Evolutionary conservation across 2,329 filamentous ascomycete genomes (phyloP).

Genomic region (Kalaharituber pfeilii): DNA sequence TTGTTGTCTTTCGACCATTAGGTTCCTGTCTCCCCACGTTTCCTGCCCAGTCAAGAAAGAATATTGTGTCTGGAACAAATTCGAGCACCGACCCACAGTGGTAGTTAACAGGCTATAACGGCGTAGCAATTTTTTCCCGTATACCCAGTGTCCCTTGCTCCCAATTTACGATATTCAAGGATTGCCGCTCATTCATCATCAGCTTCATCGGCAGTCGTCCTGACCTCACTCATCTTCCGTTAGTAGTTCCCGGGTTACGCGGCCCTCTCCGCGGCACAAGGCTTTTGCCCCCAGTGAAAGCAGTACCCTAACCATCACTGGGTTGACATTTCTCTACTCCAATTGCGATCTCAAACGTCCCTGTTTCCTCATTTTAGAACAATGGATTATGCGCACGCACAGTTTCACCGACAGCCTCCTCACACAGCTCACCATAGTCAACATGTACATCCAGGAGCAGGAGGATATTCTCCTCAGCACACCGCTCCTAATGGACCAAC

Average conservation of each 20-base stretch:
- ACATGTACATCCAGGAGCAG: conserved; percentile 13
- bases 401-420: conserved; percentile 7
- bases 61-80: not conserved
- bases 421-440: conserved; percentile 13
- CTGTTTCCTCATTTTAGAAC: not conserved
- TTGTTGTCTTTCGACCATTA: not conserved
- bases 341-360: not conserved
- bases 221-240: not conserved
- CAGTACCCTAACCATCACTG: not conserved
- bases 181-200: not conserved
- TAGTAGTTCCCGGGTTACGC: not conserved
- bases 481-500: conserved; percentile 11
- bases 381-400: conserved; percentile 10
- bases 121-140: not conserved
- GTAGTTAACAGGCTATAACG: not conserved
- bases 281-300: not conserved
- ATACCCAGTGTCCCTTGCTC: not conserved
- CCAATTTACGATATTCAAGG: not conserved
- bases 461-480: conserved; percentile 15
- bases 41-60: not conserved
- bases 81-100: not conserved
- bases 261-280: not conserved
- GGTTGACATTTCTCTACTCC: not conserved
- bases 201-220: not conserved
- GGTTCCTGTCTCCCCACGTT: not conserved